Percentiles rank a stretch among this genome's conserved stretches.
Conservation (phyloP, 2,329 filamentous ascomycete species). For the Exophiala sideris region DNA sequence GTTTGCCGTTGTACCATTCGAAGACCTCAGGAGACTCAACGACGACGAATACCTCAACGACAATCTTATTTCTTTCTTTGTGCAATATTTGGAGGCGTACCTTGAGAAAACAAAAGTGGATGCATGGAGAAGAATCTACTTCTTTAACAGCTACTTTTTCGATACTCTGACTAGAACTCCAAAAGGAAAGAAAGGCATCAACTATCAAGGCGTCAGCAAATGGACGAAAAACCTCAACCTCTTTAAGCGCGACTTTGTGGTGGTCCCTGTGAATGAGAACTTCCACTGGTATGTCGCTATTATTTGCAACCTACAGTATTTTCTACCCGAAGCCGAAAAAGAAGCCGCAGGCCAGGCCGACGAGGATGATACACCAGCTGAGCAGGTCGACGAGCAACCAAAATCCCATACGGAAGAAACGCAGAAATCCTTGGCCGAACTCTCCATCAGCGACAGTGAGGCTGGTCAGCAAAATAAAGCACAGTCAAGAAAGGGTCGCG, state of each 20-base stretch:
- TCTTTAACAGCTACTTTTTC: constrained; percentile 89
- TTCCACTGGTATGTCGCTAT: constrained; percentile 93
- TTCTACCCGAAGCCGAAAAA: constrained; percentile 5
- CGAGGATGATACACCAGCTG: constrained; percentile 1
- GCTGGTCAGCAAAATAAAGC: constrained; percentile 12
- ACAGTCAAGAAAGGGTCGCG: constrained; percentile 12
- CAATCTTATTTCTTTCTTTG: constrained; percentile 84
- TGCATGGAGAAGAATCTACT: constrained; percentile 66
- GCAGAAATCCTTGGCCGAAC: constrained; percentile 16
- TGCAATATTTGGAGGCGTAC: constrained; percentile 66
- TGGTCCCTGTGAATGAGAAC: constrained; percentile 86
- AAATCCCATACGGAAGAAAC: constrained; percentile 11
- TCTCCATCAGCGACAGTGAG: constrained; percentile 13
- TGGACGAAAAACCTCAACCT: constrained; percentile 88
- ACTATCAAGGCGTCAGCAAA: constrained; percentile 77
- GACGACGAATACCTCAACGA: constrained; percentile 89
- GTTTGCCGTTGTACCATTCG: constrained; percentile 43
- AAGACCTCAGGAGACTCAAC: constrained; percentile 65
- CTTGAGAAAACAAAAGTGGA: constrained; percentile 55
- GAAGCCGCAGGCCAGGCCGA: constrained; percentile 24
- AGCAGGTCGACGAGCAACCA: background rate
- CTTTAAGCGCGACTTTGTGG: constrained; percentile 79
- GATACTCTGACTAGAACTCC: constrained; percentile 64
- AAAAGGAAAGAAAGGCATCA: constrained; percentile 58
- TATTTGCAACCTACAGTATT: constrained; percentile 70